These are phyloP conservation scores for Chlorophyllum brunneum DNA, from an alignment of 768 basidiomycete genomes.

Conservation along the genomic window DNA sequence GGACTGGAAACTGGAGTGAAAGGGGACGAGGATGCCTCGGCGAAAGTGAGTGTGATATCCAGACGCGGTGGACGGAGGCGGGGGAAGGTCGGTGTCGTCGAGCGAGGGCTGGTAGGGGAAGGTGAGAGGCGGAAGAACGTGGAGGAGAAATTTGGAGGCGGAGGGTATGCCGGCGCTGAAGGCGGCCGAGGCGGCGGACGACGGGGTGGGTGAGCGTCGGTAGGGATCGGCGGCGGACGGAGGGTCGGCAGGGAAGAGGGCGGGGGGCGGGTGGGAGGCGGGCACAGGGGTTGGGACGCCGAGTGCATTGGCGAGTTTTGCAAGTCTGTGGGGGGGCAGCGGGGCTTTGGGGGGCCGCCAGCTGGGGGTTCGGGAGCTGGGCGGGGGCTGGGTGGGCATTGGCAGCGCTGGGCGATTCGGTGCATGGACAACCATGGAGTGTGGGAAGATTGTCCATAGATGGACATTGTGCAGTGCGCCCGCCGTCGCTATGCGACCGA, in stretches of 20 bases:
- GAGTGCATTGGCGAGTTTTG: constrained; percentile 81
- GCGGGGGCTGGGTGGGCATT: constrained; percentile 16
- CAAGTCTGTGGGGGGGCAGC: constrained; percentile 71
- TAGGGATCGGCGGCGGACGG: constrained; percentile 29
- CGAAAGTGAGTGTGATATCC: constrained; percentile 79
- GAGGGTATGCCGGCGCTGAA: constrained; percentile 33
- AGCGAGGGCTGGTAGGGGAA: constrained; percentile 61
- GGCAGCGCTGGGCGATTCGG: neutral
- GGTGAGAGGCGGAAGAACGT: constrained; percentile 75
- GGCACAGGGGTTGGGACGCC: constrained; percentile 77
- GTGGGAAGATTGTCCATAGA: constrained; percentile 2
- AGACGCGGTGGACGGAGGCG: constrained; percentile 54
- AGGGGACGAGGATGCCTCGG: constrained; percentile 82
- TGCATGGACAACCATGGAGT: neutral
- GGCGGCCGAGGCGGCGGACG: constrained; percentile 34
- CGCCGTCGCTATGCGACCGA: neutral
- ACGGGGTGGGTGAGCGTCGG: constrained; percentile 51
- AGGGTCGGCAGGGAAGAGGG: constrained; percentile 33
- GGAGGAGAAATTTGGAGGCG: constrained; percentile 71
- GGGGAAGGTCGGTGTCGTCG: constrained; percentile 42
- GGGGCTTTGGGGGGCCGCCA: constrained; percentile 73
- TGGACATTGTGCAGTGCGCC: too few relatives aligned
- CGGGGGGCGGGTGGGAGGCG: constrained; percentile 31
- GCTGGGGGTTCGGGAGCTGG: constrained; percentile 30
- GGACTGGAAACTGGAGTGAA: constrained; percentile 77